phyloP scores from a whole-genome alignment of 139 green algal species.

The Micromonas pusilla region DNA sequence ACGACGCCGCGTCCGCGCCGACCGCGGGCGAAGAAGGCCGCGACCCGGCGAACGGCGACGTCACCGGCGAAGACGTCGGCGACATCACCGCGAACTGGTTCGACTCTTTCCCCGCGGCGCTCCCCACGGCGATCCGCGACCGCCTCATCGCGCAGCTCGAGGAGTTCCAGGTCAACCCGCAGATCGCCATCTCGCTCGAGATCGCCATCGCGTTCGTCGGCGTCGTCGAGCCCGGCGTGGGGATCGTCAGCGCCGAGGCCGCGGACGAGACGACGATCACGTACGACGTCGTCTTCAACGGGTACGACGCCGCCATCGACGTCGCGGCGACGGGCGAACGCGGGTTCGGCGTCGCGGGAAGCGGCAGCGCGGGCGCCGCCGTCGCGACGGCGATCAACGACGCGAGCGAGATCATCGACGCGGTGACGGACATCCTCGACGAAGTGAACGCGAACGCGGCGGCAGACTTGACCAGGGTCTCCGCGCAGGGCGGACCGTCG shows the following conservation, averaged over 20 bases:
- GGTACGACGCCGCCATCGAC: constrained; percentile 9
- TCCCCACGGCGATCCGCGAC: neutral
- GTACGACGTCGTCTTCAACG: neutral
- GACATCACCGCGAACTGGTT: constrained; percentile 6
- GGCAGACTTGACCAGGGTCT: too few relatives aligned
- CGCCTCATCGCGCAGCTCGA: constrained; percentile 13
- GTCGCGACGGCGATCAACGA: constrained; percentile 1
- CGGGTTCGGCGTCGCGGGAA: neutral
- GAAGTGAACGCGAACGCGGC: neutral
- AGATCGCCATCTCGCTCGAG: neutral
- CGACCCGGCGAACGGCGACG: neutral
- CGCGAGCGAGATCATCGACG: constrained; percentile 1
- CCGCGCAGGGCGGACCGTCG: too few relatives aligned
- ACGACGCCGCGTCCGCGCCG: neutral
- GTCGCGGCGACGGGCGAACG: neutral
- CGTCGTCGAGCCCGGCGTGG: neutral
- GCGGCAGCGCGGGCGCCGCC: neutral
- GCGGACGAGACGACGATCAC: neutral
- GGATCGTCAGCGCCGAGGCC: neutral
- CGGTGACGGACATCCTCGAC: constrained; percentile 2
- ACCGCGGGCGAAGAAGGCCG: neutral
- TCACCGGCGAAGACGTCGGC: constrained; percentile 4
- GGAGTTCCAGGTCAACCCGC: constrained; percentile 2
- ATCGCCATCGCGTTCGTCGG: neutral
- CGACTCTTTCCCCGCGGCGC: constrained; percentile 3